Base-by-base conservation (phyloP, 352 stramenopile genomes). In the Phytophthora tubulina region DNA sequence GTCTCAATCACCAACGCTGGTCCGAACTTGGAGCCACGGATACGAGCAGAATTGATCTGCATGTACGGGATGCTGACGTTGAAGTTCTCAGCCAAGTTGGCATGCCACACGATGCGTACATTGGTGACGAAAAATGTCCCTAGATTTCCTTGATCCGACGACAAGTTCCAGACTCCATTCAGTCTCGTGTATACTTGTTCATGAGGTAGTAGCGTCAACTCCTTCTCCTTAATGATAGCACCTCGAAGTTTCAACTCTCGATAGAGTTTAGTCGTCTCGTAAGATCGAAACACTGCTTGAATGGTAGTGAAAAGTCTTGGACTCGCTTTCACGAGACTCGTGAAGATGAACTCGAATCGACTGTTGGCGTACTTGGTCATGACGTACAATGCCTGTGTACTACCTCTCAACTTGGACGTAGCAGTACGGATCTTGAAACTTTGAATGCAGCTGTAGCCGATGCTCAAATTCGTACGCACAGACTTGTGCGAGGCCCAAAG, bases 21-120 rank as follows among this genome's bases (percentile, higher is more conserved):
- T 0, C 94, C 94, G 51, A 98, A 98, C 70, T 97, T 97, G 27
- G 90, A 97, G 42, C 88, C 86, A 36, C 92, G 88, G 45, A 97
- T 86, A 31, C 88, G 79, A 55, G 92, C 81, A 53, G 83, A 92
- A 53, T 90, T 90, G 73, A 98, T 97, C 78, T 98, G 94, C 80
- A 98, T 96, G 85, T 97, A 98, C 49, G 94, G 94, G 44, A 98
- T 96, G 74, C 87, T 97, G 27, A 98, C 94, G 71, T 98, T 98
- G 77, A 98, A 98, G 79, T 98, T 98, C 69, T 97, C 87, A 1
- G 94, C 93, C 33, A 98, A 71, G 63, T 96, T 97, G 7, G 94
- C 94, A 68, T 98, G 92, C 94, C 94, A 98, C 31, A 98, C 94
- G 32, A 98, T 73, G 41, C 93, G 90, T 33, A 98, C 86, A 68